Conservation (phyloP, 176 grass and related monocot genomes). For the Otatea glauca region DNA sequence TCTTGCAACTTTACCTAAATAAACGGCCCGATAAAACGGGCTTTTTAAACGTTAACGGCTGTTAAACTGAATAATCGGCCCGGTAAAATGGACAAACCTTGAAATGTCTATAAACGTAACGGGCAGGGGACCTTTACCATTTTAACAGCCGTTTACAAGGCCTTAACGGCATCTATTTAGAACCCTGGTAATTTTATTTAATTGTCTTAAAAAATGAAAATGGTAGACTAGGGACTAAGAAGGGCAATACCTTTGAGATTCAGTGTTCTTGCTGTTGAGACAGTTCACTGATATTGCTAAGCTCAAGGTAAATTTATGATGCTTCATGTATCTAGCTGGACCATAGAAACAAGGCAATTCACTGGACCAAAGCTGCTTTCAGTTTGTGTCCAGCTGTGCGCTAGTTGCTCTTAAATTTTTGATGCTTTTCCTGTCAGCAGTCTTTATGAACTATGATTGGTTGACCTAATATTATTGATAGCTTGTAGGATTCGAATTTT, state of each 20-base stretch:
- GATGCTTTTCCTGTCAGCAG: slow-evolving; percentile 2
- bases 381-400: not conserved
- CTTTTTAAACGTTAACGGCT: too few relatives aligned
- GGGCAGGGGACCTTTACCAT: too few relatives aligned
- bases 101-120: too few relatives aligned
- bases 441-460: slow-evolving; percentile 2
- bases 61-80: too few relatives aligned
- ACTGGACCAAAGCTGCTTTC: not conserved
- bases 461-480: not conserved
- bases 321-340: slow-evolving; percentile 9
- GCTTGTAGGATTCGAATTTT: not conserved
- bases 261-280: slow-evolving; percentile 3
- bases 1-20: too few relatives aligned
- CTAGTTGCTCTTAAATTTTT: slow-evolving; percentile 12
- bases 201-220: not conserved
- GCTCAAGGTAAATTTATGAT: not conserved
- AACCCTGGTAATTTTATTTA: too few relatives aligned
- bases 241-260: not conserved
- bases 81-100: too few relatives aligned
- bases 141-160: too few relatives aligned
- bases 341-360: not conserved
- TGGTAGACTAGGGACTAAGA: not conserved
- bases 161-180: too few relatives aligned
- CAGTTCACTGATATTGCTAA: not conserved
- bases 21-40: too few relatives aligned